Evolutionary conservation across 495 filamentous ascomycete genomes (phyloP).

Genomic region (Tirmania nivea): DNA sequence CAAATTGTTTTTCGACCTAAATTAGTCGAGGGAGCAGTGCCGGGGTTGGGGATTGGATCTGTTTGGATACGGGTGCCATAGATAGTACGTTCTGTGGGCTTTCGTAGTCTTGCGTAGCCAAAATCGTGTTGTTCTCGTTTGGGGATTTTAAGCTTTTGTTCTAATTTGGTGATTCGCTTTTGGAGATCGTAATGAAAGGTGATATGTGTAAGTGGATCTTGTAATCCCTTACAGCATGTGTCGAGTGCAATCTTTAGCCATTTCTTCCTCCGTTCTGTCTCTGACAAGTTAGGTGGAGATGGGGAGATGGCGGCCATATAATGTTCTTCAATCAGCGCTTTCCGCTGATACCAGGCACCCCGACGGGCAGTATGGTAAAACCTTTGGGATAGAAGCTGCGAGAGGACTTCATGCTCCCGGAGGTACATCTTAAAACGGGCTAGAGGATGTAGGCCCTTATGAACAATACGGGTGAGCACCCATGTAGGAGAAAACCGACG

Average conservation of each 20-base stretch:
- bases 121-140: constrained; percentile 86
- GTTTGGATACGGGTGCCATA: constrained; percentile 45
- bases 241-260: constrained; percentile 59
- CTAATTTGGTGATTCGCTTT: constrained; percentile 75
- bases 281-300: constrained; percentile 13
- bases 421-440: constrained; percentile 62
- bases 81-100: constrained; percentile 47
- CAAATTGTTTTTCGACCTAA: constrained; percentile 61
- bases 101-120: constrained; percentile 51
- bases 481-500: constrained; percentile 81
- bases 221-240: constrained; percentile 74
- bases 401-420: constrained; percentile 52
- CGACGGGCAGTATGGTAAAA: constrained; percentile 70
- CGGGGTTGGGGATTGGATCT: not conserved
- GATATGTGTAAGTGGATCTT: constrained; percentile 70
- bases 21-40: not conserved
- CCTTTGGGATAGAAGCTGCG: constrained; percentile 55
- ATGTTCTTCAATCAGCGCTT: constrained; percentile 81
- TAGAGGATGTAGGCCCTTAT: constrained; percentile 65
- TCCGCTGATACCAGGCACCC: constrained; percentile 89
- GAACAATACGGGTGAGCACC: constrained; percentile 80
- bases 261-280: constrained; percentile 50
- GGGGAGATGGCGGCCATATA: constrained; percentile 55
- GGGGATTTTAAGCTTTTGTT: constrained; percentile 57
- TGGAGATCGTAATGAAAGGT: constrained; percentile 90